phyloP scores from a whole-genome alignment of 306 rosid genomes.

The Lablab purpureus region DNA sequence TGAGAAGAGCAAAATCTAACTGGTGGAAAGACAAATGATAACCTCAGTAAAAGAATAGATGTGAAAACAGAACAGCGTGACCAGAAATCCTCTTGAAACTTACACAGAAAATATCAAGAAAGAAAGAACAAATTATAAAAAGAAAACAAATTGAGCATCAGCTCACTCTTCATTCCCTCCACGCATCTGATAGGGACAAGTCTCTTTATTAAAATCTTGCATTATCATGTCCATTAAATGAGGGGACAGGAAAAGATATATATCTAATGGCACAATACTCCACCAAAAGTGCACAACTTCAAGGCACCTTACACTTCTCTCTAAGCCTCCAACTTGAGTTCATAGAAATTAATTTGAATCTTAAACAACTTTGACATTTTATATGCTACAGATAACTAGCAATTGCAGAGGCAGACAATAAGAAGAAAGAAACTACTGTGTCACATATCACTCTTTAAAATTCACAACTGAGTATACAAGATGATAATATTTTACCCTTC shows the following conservation, averaged over 20 bases:
- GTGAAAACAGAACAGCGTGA: background rate
- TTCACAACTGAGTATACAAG: constrained; percentile 36
- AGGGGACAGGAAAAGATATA: constrained; percentile 1
- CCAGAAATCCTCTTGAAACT: background rate
- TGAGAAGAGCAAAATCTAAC: constrained; percentile 6
- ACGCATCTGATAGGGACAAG: constrained; percentile 8
- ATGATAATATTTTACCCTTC: constrained; percentile 56
- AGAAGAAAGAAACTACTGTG: constrained; percentile 12
- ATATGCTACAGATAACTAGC: background rate
- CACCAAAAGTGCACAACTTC: constrained; percentile 1
- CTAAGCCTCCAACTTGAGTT: background rate
- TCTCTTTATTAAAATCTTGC: background rate
- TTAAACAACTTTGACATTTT: constrained; percentile 33
- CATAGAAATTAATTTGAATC: background rate
- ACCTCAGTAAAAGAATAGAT: background rate
- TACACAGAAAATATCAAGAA: background rate
- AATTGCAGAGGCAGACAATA: background rate
- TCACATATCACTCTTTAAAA: background rate
- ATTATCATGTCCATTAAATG: constrained; percentile 3
- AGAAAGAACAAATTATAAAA: constrained; percentile 25
- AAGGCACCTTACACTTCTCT: background rate
- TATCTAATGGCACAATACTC: background rate
- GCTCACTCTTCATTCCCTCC: constrained; percentile 1
- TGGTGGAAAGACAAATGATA: background rate
- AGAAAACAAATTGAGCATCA: constrained; percentile 1